Conservation (phyloP, 1,284 basidiomycete species). For the Amylostereum chailletii region DNA sequence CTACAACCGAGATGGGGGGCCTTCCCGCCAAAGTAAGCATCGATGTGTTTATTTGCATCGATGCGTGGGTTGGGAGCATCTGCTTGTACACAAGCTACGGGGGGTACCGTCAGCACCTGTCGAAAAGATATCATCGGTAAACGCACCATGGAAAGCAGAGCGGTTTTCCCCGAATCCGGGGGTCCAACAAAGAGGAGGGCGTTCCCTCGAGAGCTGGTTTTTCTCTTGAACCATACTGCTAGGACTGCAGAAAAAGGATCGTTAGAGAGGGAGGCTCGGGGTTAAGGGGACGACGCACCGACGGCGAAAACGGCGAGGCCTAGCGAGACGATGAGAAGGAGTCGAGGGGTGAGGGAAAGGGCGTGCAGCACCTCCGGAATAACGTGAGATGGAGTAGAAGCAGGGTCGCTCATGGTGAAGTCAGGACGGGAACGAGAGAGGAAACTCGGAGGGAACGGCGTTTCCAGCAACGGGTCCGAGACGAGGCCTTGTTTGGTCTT, state of each 20-base stretch:
- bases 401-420: neutral
- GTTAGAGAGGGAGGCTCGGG: neutral
- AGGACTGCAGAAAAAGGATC: conserved; percentile 14
- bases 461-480: too few species aligned
- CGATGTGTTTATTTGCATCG: conserved; percentile 61
- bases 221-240: conserved; percentile 33
- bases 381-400: neutral
- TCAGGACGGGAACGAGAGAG: too few species aligned
- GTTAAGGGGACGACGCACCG: conserved; percentile 13
- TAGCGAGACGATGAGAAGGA: conserved; percentile 9
- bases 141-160: conserved; percentile 48
- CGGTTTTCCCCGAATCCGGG: conserved; percentile 69
- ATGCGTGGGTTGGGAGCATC: conserved; percentile 60
- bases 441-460: too few species aligned
- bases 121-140: neutral
- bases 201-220: conserved; percentile 40
- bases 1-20: conserved; percentile 45
- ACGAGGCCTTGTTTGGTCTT: conserved; percentile 12
- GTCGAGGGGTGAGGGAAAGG: conserved; percentile 15
- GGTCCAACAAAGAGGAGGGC: conserved; percentile 58
- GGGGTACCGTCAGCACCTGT: conserved; percentile 1
- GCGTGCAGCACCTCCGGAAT: conserved; percentile 15
- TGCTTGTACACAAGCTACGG: conserved; percentile 54
- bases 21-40: conserved; percentile 31
- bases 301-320: neutral